A percentile compares a stretch with the other conserved stretches of the same genome.
Evolutionary conservation across 495 filamentous ascomycete genomes (phyloP).

Genomic region (Trichocladium antarcticum): DNA sequence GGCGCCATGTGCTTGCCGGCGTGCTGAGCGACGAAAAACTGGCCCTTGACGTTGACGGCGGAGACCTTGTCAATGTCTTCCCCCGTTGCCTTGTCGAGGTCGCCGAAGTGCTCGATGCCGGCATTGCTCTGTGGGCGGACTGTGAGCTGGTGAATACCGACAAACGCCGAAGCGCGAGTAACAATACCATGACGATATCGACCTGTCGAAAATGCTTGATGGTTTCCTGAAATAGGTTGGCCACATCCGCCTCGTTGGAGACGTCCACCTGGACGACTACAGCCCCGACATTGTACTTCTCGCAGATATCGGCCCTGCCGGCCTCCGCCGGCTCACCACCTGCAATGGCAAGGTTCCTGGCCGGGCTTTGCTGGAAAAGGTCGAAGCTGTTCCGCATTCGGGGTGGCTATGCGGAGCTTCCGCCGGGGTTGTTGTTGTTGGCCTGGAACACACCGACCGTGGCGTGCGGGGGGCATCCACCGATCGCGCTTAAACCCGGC

Average conservation of each 20-base stretch:
- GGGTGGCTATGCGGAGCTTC: too few relatives aligned
- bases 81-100: background rate
- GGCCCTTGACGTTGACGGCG: conserved; percentile 4
- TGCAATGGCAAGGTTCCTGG: too few relatives aligned
- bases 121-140: background rate
- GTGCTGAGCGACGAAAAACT: conserved; percentile 6
- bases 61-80: conserved; percentile 2
- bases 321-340: too few relatives aligned
- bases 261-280: background rate
- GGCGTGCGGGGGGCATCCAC: too few relatives aligned
- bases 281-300: background rate
- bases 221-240: background rate
- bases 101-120: background rate
- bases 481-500: too few relatives aligned
- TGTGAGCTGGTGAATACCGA: background rate
- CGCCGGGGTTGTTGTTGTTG: too few relatives aligned
- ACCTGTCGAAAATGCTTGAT: background rate
- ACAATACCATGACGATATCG: background rate
- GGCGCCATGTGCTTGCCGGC: background rate
- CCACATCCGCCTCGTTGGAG: background rate
- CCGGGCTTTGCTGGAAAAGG: too few relatives aligned
- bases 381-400: too few relatives aligned
- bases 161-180: too few relatives aligned
- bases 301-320: background rate
- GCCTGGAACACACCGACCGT: too few relatives aligned